Base-by-base conservation (phyloP, 2,329 filamentous ascomycete species). In the Colletotrichum chrysophilum region DNA sequence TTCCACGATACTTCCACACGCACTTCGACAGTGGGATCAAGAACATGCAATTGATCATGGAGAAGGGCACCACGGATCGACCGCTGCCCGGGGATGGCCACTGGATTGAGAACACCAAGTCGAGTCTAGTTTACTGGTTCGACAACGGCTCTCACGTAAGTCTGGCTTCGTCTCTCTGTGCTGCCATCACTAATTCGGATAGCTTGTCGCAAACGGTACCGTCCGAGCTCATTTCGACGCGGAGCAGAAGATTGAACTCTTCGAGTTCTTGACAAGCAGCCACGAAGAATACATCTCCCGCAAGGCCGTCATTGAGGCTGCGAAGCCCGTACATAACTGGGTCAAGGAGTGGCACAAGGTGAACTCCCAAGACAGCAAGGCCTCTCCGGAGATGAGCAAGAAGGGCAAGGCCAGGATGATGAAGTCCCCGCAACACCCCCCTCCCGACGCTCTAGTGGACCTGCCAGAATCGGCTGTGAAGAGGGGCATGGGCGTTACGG, bases 51-150 rank as follows among this genome's bases (percentile, higher is more conserved):
- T 90, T 98, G 82, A 92, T 96, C 26, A 90, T 98, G 80, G 96
- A 98, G 79, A 93, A 92, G 80, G 88, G 88, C 3, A 88, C 86
- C 2, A 85, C 85, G 0, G 91, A 93, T 77, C 88, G 88, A 66
- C 85, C 88, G 12, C 83, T 94, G 43, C 88, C 90, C 2, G 91
- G 90, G 72, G 92, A 93, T 64, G 92, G 91, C 61, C 92, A 94
- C 80, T 93, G 93, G 79, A 93, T 98, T 26, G 94, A 95, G 79
- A 95, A 95, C 81, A 87, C 87, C 28, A 94, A 92, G 80, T 93
- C 95, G 30, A 97, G 92, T 80, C 91, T 98, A 73, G 93, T 97
- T 7, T 97, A 98, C 82, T 97, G 95, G 91, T 98, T 96, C 81
- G 92, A 94, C 67, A 95, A 94, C 77, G 94, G 93, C 68, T 94